Evolutionary conservation across 2,329 filamentous ascomycete genomes (phyloP).

Genomic region (Cladosporium sp.): DNA sequence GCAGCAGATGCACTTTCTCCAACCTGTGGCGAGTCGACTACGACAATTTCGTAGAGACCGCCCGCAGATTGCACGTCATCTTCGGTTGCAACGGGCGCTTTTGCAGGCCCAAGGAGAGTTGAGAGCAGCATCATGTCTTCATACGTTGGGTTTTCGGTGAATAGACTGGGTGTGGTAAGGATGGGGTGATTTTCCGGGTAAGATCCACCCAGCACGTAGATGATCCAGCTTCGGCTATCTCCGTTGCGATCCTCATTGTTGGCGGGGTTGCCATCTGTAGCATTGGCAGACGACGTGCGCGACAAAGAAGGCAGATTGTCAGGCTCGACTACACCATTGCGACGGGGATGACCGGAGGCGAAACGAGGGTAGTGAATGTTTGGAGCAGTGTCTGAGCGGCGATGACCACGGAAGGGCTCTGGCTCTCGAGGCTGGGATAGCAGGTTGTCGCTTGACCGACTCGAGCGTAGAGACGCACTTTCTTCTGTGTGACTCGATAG

Average conservation of each 20-base stretch:
- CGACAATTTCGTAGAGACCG: slow-evolving; percentile 51
- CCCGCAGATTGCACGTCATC: slow-evolving; percentile 60
- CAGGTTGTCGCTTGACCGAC: slow-evolving; percentile 28
- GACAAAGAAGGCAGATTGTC: slow-evolving; percentile 49
- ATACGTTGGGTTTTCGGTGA: slow-evolving; percentile 66
- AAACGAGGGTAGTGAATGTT: slow-evolving; percentile 46
- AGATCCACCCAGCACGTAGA: slow-evolving; percentile 66
- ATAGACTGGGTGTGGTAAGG: slow-evolving; percentile 63
- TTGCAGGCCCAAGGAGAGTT: slow-evolving; percentile 61
- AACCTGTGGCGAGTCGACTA: slow-evolving; percentile 21
- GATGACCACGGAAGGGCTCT: slow-evolving; percentile 24
- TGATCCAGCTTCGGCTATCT: slow-evolving; percentile 63
- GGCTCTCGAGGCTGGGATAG: slow-evolving; percentile 20
- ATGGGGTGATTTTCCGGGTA: slow-evolving; percentile 67
- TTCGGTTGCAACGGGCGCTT: slow-evolving; percentile 62
- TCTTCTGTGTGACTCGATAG: slow-evolving; percentile 31
- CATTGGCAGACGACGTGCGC: slow-evolving; percentile 24
- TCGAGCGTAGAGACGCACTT: slow-evolving; percentile 29
- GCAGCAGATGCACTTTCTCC: slow-evolving; percentile 18
- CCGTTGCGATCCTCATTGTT: slow-evolving; percentile 22
- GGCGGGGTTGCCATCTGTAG: slow-evolving; percentile 36
- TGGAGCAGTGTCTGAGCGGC: slow-evolving; percentile 32
- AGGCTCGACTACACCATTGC: slow-evolving; percentile 59
- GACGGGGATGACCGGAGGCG: slow-evolving; percentile 56
- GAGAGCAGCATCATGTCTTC: slow-evolving; percentile 68